phyloP scores from a whole-genome alignment of 1,284 basidiomycete species.

The Heterobasidion parviporum region DNA sequence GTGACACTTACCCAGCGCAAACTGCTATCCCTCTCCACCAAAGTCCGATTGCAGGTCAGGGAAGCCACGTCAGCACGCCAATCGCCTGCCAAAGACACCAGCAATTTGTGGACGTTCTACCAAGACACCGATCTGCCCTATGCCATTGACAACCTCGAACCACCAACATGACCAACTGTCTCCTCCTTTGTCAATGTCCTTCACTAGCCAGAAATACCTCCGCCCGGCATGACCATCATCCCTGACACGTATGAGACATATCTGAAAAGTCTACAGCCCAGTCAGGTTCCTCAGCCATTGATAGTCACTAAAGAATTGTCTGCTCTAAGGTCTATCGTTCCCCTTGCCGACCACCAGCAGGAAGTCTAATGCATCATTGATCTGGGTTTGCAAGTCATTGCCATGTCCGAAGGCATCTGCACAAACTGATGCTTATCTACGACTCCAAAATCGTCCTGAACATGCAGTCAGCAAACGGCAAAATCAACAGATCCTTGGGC shows the following conservation, averaged over 20 bases:
- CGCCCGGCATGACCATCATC: not conserved
- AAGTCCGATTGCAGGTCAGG: not conserved
- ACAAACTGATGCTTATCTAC: not conserved
- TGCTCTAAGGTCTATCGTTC: not conserved
- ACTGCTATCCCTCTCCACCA: not conserved
- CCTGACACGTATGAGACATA: not conserved
- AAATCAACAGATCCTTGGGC: conserved; percentile 15
- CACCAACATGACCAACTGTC: not conserved
- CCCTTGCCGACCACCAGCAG: not conserved
- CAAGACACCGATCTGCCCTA: not conserved
- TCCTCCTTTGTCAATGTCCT: not conserved
- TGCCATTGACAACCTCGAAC: not conserved
- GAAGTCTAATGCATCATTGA: not conserved
- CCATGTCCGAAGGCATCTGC: not conserved
- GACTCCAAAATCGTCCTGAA: not conserved
- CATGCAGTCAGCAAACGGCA: conserved; percentile 16
- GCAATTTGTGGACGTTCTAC: not conserved
- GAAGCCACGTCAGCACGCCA: no score
- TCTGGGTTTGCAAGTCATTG: not conserved
- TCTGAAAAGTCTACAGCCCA: not conserved
- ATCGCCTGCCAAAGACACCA: no score
- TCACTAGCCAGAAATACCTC: not conserved
- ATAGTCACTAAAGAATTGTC: not conserved
- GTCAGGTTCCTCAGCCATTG: not conserved
- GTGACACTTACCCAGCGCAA: not conserved